Base-by-base conservation (phyloP, 345 rosid genomes). In the Ailanthus altissimus region DNA sequence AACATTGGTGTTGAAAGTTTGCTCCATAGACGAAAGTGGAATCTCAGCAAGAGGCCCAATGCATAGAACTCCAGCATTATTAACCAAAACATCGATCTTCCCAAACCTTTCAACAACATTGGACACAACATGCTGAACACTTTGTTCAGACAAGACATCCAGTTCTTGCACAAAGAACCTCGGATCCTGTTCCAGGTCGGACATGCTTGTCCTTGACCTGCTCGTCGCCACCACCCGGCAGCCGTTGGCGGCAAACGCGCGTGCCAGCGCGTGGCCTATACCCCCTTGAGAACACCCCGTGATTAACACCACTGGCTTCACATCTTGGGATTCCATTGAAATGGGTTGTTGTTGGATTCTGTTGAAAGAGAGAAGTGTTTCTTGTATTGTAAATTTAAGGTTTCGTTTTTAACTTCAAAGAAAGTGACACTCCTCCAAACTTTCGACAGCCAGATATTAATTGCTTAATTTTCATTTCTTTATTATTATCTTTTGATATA, bases 211-310 rank as follows among this genome's bases (percentile, higher is more conserved):
- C 81, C 77, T 60, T 7, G 95, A 88, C 75, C 95, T 84, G 50
- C 91, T 82, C 23, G 97, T 90, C 67, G 97, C 94, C 75, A 91
- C 94, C 73, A 94, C 98, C 10, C 57, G 81, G 83, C 94, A 93
- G 20, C 83, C 85, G 0, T 80, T 86, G 40, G 83, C 83, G 0
- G 95, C 88, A 77, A 94, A 94, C 72, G 89, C 97, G 21, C 78
- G 89, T 1, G 98, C 97, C 83, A 94, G 82, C 5, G 94, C 97
- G 68, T 94, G 87, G 9, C 98, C 97, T 2, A 94, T 94, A 0
- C 98, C 97, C 66, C 98, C 98, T 40, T 88, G 81, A 7, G 89
- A 83, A 77, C 97, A 94, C 12, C 98, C 97, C 2, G 97, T 90
- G 62, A 94, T 86, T 51, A 94, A 74, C 43, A 94, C 94, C 82